These are phyloP conservation scores for Pleochaeta shiraiana DNA, from an alignment of 2,329 filamentous ascomycete genomes.

Conservation along the genomic window DNA sequence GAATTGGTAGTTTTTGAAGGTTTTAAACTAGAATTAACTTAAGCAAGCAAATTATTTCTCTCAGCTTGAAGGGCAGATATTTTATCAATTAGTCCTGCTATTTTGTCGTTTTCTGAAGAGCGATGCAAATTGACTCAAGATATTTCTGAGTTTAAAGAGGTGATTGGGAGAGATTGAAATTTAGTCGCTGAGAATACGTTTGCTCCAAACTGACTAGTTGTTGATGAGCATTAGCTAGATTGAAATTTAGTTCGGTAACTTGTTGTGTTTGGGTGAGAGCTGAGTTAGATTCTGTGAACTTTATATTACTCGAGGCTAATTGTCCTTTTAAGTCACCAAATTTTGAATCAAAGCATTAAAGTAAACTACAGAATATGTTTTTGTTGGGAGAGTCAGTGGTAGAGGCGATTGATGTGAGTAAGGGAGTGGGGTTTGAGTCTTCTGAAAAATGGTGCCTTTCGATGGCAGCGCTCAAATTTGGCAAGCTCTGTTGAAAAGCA, in stretches of 20 bases:
- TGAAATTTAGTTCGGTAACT: neutral
- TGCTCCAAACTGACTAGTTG: neutral
- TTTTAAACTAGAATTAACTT: neutral
- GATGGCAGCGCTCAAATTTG: neutral
- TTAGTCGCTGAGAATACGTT: neutral
- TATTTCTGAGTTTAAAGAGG: neutral
- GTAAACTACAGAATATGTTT: neutral
- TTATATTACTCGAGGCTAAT: neutral
- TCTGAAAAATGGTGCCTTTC: neutral
- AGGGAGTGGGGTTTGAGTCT: neutral
- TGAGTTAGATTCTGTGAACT: neutral
- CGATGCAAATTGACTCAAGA: neutral
- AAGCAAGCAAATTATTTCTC: neutral
- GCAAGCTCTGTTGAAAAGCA: neutral
- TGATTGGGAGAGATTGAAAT: neutral
- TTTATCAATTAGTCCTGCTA: neutral
- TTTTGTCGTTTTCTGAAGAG: neutral
- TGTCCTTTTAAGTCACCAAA: neutral
- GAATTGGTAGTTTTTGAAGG: neutral
- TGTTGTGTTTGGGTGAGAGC: neutral
- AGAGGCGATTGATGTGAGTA: neutral
- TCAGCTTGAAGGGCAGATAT: neutral
- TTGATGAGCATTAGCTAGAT: neutral
- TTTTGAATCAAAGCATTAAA: neutral
- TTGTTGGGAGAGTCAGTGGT: neutral